Evolutionary conservation across 2,329 filamentous ascomycete genomes (phyloP).

Genomic region (Huntiella omanensis): DNA sequence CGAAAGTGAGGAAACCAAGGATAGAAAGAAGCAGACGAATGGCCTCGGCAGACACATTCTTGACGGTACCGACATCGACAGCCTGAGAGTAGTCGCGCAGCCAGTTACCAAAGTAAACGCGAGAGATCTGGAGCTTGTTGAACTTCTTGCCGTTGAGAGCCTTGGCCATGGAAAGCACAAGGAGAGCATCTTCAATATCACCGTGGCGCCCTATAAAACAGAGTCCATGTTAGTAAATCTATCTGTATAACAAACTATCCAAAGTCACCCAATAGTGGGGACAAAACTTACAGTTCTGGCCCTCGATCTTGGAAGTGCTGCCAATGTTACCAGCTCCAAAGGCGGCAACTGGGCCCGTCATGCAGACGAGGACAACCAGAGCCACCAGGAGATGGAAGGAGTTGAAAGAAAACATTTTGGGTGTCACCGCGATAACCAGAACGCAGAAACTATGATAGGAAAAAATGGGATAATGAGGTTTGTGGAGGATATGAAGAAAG

Average conservation of each 20-base stretch:
- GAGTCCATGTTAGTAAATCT: conserved; percentile 9
- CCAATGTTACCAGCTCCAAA: conserved; percentile 86
- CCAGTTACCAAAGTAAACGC: conserved; percentile 96
- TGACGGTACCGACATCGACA: conserved; percentile 81
- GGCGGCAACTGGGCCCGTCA: conserved; percentile 50
- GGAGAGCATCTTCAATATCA: conserved; percentile 81
- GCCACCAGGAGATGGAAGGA: conserved; percentile 32
- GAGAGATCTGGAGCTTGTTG: conserved; percentile 68
- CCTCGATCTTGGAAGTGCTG: conserved; percentile 60
- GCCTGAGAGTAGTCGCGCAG: conserved; percentile 84
- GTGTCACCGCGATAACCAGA: conserved; percentile 10
- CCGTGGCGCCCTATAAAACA: conserved; percentile 51
- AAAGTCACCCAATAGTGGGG: background rate
- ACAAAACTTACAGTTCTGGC: conserved; percentile 51
- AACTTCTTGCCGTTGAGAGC: conserved; percentile 55
- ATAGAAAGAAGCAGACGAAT: conserved; percentile 81
- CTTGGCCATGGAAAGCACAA: conserved; percentile 44
- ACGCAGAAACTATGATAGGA: conserved; percentile 10
- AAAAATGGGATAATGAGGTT: conserved; percentile 11
- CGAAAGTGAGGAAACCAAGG: conserved; percentile 74
- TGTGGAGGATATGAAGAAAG: conserved; percentile 9
- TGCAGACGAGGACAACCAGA: conserved; percentile 42
- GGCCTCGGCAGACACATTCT: conserved; percentile 74
- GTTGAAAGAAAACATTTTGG: conserved; percentile 29
- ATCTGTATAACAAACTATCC: background rate